Base-by-base conservation (phyloP, 73 alveolate species). In the Breviolum minutum region DNA sequence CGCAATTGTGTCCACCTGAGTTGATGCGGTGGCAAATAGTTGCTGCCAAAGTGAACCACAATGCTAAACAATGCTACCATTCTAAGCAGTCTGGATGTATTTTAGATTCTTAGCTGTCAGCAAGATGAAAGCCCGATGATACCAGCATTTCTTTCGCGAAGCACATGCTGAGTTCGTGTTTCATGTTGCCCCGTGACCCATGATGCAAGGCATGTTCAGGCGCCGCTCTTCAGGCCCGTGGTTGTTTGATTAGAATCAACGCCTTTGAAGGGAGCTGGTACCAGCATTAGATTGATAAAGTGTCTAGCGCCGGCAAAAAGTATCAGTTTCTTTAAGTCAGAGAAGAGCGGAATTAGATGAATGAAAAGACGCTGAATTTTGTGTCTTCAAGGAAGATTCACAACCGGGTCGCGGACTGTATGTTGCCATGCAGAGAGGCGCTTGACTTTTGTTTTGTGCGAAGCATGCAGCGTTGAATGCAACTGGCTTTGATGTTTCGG, bases 361-460 rank as follows among this genome's bases (percentile, higher is more conserved):
- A 40, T 79, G 87, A 30, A n/a, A 79, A 79, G 0, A 3, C 17
- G 30, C 22, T n/a, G 10, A 9, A n/a, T n/a, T 9, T 77, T 77
- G 19, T n/a, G 62, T 20, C 60, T 30, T 24, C 29, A 24, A 90
- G 96, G 97, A 73, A 6, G 97, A 91, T 73, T 54, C 68, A 11
- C 89, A 73, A 68, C 97, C 97, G 54, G 97, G 97, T 29, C 87
- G 97, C 10, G 97, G 97, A 27, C 97, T 91, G 79, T 91, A 91
- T 54, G 97, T 91, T 63, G 97, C 97, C 20, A 91, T 91, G 97
- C 97, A 91, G 79, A 79, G 97, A 91, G 97, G 97, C 89, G 7
- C 6, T 79, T 16, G 62, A 22, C 63, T n/a, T 30, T 30, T 13
- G 64, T 26, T 79, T 79, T 5, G 66, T 24, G 24, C 62, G 86